These are phyloP conservation scores for Cercospora beticola DNA, from an alignment of 2,329 filamentous ascomycete species.

Conservation along the genomic window DNA sequence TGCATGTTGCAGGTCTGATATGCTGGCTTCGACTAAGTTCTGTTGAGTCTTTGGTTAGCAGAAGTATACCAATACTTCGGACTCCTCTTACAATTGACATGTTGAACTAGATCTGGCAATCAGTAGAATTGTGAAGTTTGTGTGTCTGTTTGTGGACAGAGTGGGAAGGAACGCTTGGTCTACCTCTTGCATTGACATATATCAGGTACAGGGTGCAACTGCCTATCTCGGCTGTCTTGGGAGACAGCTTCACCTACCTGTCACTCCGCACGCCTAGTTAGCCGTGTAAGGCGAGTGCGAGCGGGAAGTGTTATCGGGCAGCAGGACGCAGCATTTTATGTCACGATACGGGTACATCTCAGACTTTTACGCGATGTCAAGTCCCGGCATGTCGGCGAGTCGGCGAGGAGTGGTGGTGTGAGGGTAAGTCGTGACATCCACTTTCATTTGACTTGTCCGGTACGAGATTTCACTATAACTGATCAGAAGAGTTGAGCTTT, in stretches of 20 bases:
- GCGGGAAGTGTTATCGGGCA: not conserved
- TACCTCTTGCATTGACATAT: not conserved
- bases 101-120: not conserved
- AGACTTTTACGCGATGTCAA: not conserved
- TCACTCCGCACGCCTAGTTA: not conserved
- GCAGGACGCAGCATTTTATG: not conserved
- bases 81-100: slow-evolving; percentile 20
- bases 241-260: not conserved
- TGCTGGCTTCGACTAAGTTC: slow-evolving; percentile 51
- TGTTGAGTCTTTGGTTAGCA: slow-evolving; percentile 6
- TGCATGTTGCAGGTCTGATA: slow-evolving; percentile 47
- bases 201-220: not conserved
- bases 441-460: not conserved
- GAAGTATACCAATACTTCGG: not conserved
- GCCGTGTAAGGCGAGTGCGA: not conserved
- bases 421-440: not conserved
- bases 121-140: not conserved
- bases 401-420: not conserved
- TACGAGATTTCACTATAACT: not conserved
- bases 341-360: not conserved
- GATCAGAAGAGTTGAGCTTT: too few species aligned
- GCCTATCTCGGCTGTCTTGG: not conserved
- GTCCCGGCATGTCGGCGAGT: not conserved
- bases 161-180: not conserved
- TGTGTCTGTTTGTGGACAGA: not conserved